phyloP scores from a whole-genome alignment of 139 green algal genomes.

The Chlamydomonas sp. region DNA sequence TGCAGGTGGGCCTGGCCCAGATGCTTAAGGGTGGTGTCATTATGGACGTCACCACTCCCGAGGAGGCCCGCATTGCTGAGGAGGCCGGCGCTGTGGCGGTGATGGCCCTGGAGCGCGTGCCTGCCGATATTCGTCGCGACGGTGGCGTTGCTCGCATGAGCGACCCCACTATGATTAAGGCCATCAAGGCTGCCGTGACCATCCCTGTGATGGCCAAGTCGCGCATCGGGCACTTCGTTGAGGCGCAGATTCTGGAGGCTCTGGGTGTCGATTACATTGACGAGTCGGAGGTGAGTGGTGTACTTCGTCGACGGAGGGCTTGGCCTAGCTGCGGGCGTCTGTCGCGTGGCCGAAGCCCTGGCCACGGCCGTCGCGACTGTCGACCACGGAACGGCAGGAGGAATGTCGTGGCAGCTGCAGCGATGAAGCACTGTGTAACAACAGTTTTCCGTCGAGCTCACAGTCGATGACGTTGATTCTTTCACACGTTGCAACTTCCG shows the following conservation, averaged over 20 bases:
- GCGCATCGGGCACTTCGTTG: slow-evolving; percentile 99
- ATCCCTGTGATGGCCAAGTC: slow-evolving; percentile 99
- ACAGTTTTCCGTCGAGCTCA: too few relatives aligned
- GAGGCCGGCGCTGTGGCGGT: slow-evolving; percentile 98
- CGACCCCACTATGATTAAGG: slow-evolving; percentile 96
- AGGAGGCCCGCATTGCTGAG: slow-evolving; percentile 98
- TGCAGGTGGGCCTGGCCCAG: slow-evolving; percentile 95
- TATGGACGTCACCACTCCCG: slow-evolving; percentile 98
- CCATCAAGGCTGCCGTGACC: slow-evolving; percentile 96
- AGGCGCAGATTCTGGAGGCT: slow-evolving; percentile 98
- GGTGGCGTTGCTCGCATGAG: slow-evolving; percentile 98
- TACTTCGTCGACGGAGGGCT: too few relatives aligned
- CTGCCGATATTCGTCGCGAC: slow-evolving; percentile 96
- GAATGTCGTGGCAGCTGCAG: too few relatives aligned
- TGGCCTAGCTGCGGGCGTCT: too few relatives aligned
- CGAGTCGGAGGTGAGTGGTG: slow-evolving; percentile 89
- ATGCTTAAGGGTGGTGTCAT: slow-evolving; percentile 99
- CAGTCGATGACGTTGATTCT: too few relatives aligned
- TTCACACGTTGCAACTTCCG: too few relatives aligned
- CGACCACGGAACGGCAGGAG: too few relatives aligned
- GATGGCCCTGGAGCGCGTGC: slow-evolving; percentile 98
- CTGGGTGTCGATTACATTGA: slow-evolving; percentile 98
- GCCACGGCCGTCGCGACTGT: not conserved
- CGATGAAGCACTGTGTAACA: too few relatives aligned
- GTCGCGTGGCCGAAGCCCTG: slow-evolving; percentile 10